Evolutionary conservation across 1,284 basidiomycete species (phyloP).

Genomic region (Gomphus bonarii): DNA sequence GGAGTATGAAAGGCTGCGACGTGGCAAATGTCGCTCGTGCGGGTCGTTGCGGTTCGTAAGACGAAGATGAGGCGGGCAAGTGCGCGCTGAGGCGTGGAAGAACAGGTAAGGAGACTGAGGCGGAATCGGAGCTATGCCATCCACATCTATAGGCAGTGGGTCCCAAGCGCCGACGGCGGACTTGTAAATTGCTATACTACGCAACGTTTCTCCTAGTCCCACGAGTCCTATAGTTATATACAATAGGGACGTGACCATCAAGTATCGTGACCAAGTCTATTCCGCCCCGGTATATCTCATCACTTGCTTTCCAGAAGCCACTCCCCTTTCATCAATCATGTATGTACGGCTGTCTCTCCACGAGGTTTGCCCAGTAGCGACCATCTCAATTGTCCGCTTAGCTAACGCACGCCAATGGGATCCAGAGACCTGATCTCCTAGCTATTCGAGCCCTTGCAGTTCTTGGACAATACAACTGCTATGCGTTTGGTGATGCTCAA

Average conservation of each 20-base stretch:
- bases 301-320: not conserved
- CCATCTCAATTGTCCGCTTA: not conserved
- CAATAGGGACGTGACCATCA: not conserved
- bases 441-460: not conserved
- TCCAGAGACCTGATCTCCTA: not conserved
- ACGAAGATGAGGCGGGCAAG: slow-evolving; percentile 21
- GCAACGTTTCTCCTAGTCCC: not conserved
- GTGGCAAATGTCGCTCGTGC: slow-evolving; percentile 36
- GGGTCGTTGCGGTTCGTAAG: slow-evolving; percentile 66
- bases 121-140: slow-evolving; percentile 11
- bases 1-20: slow-evolving; percentile 27
- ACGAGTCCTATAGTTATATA: not conserved
- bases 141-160: slow-evolving; percentile 2
- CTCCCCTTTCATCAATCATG: not conserved
- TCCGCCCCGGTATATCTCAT: not conserved
- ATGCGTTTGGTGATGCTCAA: not conserved
- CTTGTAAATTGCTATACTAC: slow-evolving; percentile 4
- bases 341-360: not conserved
- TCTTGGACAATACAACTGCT: too few species aligned
- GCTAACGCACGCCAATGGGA: not conserved
- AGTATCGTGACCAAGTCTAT: not conserved
- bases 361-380: not conserved
- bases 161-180: slow-evolving; percentile 4
- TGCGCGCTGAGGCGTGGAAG: slow-evolving; percentile 14
- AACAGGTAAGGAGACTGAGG: slow-evolving; percentile 10